phyloP scores from a whole-genome alignment of 345 rosid genomes.

The Aquilaria sinensis region DNA sequence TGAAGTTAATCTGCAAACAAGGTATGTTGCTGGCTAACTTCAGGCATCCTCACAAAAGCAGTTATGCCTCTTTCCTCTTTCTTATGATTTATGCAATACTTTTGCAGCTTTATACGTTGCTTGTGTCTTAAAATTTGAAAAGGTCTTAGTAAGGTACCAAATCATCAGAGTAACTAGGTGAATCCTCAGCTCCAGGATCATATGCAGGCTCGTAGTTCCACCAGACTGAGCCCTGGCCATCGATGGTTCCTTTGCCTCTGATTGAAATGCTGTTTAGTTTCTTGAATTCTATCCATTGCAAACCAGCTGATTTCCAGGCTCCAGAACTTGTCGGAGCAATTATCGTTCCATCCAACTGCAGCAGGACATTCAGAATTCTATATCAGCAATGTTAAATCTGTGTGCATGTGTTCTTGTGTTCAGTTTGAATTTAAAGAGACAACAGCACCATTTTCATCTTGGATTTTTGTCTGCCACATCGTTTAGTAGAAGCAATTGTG shows the following conservation, averaged over 20 bases:
- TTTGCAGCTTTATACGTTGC: no score
- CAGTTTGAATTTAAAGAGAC: no score
- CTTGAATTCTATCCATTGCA: constrained; percentile 79
- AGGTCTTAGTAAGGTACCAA: constrained; percentile 13
- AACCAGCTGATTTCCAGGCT: constrained; percentile 57
- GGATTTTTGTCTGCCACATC: no score
- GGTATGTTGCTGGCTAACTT: background rate
- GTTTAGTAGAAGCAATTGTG: no score
- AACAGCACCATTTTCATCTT: no score
- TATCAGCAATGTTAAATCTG: no score
- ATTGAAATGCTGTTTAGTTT: constrained; percentile 53
- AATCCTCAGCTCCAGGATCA: constrained; percentile 22
- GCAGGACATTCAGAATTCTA: background rate
- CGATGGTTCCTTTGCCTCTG: constrained; percentile 68
- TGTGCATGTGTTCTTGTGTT: no score
- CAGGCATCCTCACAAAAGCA: constrained; percentile 12
- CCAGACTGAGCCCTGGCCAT: constrained; percentile 84
- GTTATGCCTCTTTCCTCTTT: no score
- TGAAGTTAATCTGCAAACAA: no score
- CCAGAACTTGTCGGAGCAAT: constrained; percentile 62
- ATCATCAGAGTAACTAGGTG: constrained; percentile 17
- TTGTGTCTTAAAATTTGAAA: no score
- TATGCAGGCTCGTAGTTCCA: constrained; percentile 47
- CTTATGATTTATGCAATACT: no score
- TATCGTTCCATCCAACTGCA: constrained; percentile 79